A percentile compares a stretch with the other conserved stretches of the same genome.
Conservation (phyloP, 345 rosid species). For the Eutrema yunnanense region DNA sequence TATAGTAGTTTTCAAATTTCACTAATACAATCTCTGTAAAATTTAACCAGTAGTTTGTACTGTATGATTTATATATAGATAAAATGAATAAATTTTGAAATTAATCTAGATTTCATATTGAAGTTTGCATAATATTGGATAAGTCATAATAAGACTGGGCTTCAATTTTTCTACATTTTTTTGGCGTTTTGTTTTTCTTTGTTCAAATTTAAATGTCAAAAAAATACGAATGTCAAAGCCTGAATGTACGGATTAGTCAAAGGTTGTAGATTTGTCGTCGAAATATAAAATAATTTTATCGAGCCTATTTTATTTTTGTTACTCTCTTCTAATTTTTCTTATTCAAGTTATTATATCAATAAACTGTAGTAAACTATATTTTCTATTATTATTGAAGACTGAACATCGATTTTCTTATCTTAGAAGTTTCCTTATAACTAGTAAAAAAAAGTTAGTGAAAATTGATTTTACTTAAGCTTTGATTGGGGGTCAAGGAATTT, state of each 20-base stretch:
- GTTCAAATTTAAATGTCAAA: slow-evolving; percentile 23
- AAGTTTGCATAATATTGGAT: slow-evolving; percentile 1
- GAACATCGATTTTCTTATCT: neutral
- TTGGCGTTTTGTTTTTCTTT: neutral
- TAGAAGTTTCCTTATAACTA: neutral
- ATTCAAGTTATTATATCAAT: neutral
- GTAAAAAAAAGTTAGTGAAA: no score
- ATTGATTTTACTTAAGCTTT: neutral
- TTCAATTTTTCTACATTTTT: neutral
- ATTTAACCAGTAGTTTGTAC: neutral
- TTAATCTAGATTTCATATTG: neutral
- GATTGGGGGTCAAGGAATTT: neutral
- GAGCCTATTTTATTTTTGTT: neutral
- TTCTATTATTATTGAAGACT: neutral
- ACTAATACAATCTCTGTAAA: neutral
- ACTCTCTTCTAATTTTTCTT: neutral
- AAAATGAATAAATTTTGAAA: neutral
- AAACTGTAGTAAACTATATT: no score
- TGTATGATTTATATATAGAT: neutral
- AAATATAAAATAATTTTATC: neutral
- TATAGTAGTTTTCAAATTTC: neutral
- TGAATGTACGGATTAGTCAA: slow-evolving; percentile 22
- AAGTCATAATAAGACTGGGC: slow-evolving; percentile 8
- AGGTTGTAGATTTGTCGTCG: slow-evolving; percentile 6
- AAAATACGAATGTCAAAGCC: slow-evolving; percentile 23